Evolutionary conservation across 371 early-diverging fungal genomes (phyloP).

Genomic region (Umbelopsis sp.): DNA sequence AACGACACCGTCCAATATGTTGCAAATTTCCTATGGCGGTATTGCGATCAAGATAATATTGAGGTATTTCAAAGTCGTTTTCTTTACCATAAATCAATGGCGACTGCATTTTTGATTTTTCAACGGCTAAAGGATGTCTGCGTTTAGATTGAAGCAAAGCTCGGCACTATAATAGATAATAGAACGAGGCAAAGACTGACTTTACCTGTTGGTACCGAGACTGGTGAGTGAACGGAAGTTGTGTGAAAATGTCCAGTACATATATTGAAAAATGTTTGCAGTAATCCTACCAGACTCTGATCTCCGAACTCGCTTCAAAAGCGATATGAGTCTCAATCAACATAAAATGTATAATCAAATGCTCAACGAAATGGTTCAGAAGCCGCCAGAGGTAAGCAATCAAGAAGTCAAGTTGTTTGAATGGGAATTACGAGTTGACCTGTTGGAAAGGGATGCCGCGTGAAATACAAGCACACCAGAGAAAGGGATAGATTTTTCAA

Average conservation of each 20-base stretch:
- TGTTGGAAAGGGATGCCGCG: conserved; percentile 43
- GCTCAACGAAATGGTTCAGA: conserved; percentile 61
- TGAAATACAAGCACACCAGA: conserved; percentile 67
- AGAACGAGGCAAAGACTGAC: conserved; percentile 55
- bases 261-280: neutral
- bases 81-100: too few species aligned
- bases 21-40: conserved; percentile 61
- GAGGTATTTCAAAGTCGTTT: conserved; percentile 49
- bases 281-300: conserved; percentile 26
- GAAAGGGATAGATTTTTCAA: conserved; percentile 71
- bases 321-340: conserved; percentile 72
- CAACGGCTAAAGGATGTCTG: too few species aligned
- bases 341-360: conserved; percentile 69
- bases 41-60: conserved; percentile 57
- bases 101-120: too few species aligned
- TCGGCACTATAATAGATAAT: conserved; percentile 75
- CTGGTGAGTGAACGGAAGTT: conserved; percentile 40
- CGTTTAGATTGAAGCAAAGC: conserved; percentile 80
- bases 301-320: conserved; percentile 57
- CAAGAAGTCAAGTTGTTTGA: conserved; percentile 19
- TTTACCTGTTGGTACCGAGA: conserved; percentile 70
- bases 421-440: conserved; percentile 7
- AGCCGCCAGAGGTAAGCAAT: conserved; percentile 49
- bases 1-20: conserved; percentile 68
- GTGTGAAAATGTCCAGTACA: neutral